Evolutionary conservation across 208 protist species (phyloP).

Genomic region (Jaenimonas drosophilae): DNA sequence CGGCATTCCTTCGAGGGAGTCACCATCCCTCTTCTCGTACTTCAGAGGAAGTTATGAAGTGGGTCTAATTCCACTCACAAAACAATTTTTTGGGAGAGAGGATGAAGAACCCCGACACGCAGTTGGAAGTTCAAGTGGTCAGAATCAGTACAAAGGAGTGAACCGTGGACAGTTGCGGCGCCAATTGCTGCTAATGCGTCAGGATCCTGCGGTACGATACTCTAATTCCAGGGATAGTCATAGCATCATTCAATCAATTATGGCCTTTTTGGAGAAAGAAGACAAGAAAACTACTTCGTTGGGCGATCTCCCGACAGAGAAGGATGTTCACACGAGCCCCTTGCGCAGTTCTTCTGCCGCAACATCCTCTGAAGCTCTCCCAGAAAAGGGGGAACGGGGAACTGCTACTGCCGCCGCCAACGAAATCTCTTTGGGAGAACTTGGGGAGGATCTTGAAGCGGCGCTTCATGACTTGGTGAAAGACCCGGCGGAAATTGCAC

Average conservation of each 20-base stretch:
- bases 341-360: neutral
- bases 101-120: neutral
- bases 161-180: conserved; percentile 28
- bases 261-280: conserved; percentile 2
- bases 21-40: conserved; percentile 68
- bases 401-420: neutral
- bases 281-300: neutral
- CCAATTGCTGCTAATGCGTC: conserved; percentile 57
- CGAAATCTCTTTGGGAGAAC: neutral
- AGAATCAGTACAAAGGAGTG: neutral
- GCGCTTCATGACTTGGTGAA: conserved; percentile 4
- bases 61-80: conserved; percentile 71
- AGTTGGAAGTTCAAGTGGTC: neutral
- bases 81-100: conserved; percentile 49
- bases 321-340: neutral
- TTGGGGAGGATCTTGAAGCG: too few relatives aligned
- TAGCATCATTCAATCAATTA: conserved; percentile 18
- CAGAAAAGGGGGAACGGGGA: neutral
- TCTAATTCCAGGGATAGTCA: conserved; percentile 31
- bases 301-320: neutral
- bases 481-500: conserved; percentile 1
- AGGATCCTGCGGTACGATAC: conserved; percentile 58
- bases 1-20: conserved; percentile 49
- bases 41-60: conserved; percentile 82
- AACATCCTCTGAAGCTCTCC: neutral